Evolutionary conservation across 441 rosid species (phyloP).

Genomic region (Populus hybrid): DNA sequence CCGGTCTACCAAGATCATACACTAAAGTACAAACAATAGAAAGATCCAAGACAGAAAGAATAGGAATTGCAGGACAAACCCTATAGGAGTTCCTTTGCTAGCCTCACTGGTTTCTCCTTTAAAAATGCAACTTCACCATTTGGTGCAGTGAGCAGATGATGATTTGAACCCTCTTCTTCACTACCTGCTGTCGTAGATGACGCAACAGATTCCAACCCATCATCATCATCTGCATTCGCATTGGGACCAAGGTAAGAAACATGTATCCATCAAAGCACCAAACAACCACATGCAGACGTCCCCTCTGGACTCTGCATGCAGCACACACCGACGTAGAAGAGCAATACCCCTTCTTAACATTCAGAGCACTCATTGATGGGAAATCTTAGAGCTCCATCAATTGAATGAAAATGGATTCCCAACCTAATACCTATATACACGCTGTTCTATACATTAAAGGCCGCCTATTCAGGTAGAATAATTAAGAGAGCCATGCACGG

Average conservation of each 20-base stretch:
- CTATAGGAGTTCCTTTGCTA: slow-evolving; percentile 52
- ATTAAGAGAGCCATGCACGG: neutral
- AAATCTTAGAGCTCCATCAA: neutral
- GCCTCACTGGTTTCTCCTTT: slow-evolving; percentile 58
- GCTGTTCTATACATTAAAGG: neutral
- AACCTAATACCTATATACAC: neutral
- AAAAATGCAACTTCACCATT: slow-evolving; percentile 58
- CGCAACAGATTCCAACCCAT: slow-evolving; percentile 42
- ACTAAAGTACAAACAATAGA: slow-evolving; percentile 18
- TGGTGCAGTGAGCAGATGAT: slow-evolving; percentile 52
- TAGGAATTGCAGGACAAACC: slow-evolving; percentile 5
- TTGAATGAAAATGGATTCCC: neutral
- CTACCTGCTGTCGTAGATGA: slow-evolving; percentile 50
- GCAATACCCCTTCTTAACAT: neutral
- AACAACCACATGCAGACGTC: neutral
- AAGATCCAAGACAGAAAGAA: slow-evolving; percentile 13
- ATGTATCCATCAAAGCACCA: neutral
- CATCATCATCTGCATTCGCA: slow-evolving; percentile 45
- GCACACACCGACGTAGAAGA: neutral
- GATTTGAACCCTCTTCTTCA: slow-evolving; percentile 54
- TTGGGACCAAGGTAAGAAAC: slow-evolving; percentile 5
- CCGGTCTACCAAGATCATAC: slow-evolving; percentile 11
- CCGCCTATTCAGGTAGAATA: neutral
- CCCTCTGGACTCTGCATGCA: neutral
- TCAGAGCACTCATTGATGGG: neutral